Percentiles rank a stretch among this genome's conserved stretches.
phyloP scores from a whole-genome alignment of 1,139 yeast genomes.

The Magnusiomyces fungicola region DNA sequence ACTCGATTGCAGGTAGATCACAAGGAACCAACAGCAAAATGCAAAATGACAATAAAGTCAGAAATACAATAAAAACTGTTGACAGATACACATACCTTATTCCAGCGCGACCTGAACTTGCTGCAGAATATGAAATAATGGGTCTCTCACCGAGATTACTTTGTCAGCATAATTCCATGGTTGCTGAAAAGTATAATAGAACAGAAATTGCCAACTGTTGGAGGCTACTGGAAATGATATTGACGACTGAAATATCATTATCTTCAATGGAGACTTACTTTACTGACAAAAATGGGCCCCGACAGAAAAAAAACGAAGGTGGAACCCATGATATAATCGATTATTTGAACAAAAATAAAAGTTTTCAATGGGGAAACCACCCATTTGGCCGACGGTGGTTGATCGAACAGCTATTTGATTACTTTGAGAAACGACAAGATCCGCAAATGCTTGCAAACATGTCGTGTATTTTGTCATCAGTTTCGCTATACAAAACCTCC shows the following conservation, averaged over 20 bases:
- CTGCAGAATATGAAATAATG: slow-evolving; percentile 62
- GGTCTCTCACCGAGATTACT: slow-evolving; percentile 61
- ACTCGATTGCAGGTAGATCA: slow-evolving; percentile 9
- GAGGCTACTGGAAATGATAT: slow-evolving; percentile 41
- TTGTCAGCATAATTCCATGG: slow-evolving; percentile 62
- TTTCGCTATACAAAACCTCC: neutral
- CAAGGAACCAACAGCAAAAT: slow-evolving; percentile 7
- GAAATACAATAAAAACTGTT: slow-evolving; percentile 8
- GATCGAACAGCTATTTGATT: slow-evolving; percentile 52
- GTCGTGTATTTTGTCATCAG: slow-evolving; percentile 50
- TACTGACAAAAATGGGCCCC: neutral
- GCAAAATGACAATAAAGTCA: slow-evolving; percentile 5
- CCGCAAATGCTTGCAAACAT: slow-evolving; percentile 89
- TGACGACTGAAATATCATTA: slow-evolving; percentile 18
- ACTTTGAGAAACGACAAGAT: slow-evolving; percentile 59
- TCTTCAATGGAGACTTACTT: neutral
- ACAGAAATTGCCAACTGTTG: slow-evolving; percentile 68
- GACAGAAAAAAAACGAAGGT: neutral
- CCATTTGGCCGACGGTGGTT: slow-evolving; percentile 76
- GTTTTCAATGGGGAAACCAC: slow-evolving; percentile 63
- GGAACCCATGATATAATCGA: neutral
- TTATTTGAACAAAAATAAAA: slow-evolving; percentile 1
- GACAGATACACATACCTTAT: slow-evolving; percentile 40
- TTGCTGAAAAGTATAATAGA: slow-evolving; percentile 60
- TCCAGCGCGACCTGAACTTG: slow-evolving; percentile 73